Evolutionary conservation across 2,329 filamentous ascomycete species (phyloP), one percentile per base, ranked within the genome.

Genomic region (Metarhizium rileyi): DNA sequence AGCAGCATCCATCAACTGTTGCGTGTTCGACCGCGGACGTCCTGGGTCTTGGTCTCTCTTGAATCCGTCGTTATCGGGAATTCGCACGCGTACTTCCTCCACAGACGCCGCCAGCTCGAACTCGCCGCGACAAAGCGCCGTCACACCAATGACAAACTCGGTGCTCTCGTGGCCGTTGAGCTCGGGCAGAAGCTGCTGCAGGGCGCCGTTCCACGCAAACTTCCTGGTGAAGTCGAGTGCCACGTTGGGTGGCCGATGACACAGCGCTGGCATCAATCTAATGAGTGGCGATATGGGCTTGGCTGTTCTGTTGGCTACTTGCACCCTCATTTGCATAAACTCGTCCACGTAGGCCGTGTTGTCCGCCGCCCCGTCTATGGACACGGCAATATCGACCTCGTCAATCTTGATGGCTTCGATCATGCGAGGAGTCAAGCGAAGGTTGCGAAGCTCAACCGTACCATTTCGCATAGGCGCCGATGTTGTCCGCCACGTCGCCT

Each of bases 151-250:
- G 1, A 75, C 73, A 22, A 87, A 72, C 52, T 83, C 77, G 0
- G 75, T 72, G n/a, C 68, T 77, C 42, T 76, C 71, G 4, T 80
- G 77, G 0, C 81, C 78, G 5, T 68, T 66, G 1, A 95, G 63
- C 6, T 78, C 61, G 0, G 85, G 81, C 0, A 95, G 69, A 2
- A 79, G 74, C 60, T 84, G 83, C 67, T 96, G 90, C 50, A 95
- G 67, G 27, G 86, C 83, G 1, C 90, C 90, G 55, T 89, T 91
- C 84, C 88, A 93, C 1, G 84, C 83, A 48, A 95, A 77, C 55
- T 89, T 87, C 60, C 87, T 83, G 40, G 86, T 86, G 50, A 91
- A 80, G 63, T 95, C 90, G 16, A 95, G 77, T 2, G 87, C 86
- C 14, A 87, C 74, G 52, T 81, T 82, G 46, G 79, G 75, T 1